A percentile compares a stretch with the other conserved stretches of the same genome.
Evolutionary conservation across 768 basidiomycete species (phyloP).

Genomic region (Boletus sensibilis): DNA sequence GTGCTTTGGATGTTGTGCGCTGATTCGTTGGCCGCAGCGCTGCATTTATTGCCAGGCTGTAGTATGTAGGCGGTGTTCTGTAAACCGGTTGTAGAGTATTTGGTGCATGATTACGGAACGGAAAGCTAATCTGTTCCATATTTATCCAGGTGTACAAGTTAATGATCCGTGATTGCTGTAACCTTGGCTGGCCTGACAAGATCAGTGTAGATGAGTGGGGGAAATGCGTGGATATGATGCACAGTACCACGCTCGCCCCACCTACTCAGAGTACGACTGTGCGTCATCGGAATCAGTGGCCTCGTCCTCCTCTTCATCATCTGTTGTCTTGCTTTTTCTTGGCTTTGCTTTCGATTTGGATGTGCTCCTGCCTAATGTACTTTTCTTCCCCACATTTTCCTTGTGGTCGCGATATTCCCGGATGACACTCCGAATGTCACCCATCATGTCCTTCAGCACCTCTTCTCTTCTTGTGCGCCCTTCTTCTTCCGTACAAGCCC

Average conservation of each 20-base stretch:
- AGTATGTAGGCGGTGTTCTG: constrained; percentile 28
- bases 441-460: constrained; percentile 9
- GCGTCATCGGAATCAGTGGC: constrained; percentile 1
- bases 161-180: not conserved
- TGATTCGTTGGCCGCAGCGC: constrained; percentile 16
- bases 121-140: not conserved
- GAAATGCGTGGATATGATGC: not conserved
- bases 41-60: constrained; percentile 25
- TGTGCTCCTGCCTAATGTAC: not conserved
- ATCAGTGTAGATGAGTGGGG: not conserved
- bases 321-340: constrained; percentile 5
- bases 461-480: not conserved
- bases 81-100: constrained; percentile 24
- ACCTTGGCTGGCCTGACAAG: not conserved
- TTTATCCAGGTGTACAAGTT: not conserved
- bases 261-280: constrained; percentile 2
- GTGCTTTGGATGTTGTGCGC: not conserved
- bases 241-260: not conserved
- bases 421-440: constrained; percentile 13
- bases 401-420: constrained; percentile 13
- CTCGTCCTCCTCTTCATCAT: constrained; percentile 10
- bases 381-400: constrained; percentile 2
- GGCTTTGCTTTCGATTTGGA: constrained; percentile 5
- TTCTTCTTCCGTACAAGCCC: not conserved
- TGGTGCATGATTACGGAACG: not conserved